A percentile compares a stretch with the other conserved stretches of the same genome.
Conservation (phyloP, 768 basidiomycete genomes). For the Russula olivacea region DNA sequence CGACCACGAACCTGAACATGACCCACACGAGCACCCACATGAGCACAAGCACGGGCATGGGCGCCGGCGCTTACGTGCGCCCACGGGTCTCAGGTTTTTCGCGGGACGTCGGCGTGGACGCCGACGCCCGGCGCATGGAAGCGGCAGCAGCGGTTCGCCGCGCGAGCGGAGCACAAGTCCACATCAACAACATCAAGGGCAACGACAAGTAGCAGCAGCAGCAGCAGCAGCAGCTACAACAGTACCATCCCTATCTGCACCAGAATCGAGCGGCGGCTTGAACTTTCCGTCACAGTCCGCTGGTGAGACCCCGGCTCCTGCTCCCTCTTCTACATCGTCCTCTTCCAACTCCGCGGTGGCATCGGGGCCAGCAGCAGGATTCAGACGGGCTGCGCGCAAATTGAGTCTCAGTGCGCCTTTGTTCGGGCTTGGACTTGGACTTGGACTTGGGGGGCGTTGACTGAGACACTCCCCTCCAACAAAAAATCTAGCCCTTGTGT, state of each 20-base stretch:
- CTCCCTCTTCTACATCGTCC: background rate
- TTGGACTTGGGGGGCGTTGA: background rate
- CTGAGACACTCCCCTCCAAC: no score
- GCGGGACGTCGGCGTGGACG: conserved; percentile 8
- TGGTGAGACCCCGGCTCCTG: background rate
- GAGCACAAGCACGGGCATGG: background rate
- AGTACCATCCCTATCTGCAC: background rate
- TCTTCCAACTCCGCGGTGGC: conserved; percentile 29
- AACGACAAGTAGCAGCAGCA: background rate
- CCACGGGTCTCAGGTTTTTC: background rate
- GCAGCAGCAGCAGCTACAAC: background rate
- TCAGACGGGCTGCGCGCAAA: conserved; percentile 38
- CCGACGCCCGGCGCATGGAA: conserved; percentile 18
- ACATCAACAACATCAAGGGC: background rate
- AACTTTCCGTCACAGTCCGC: background rate
- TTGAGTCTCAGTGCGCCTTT: conserved; percentile 61
- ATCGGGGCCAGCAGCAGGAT: conserved; percentile 31
- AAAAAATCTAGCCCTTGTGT: background rate
- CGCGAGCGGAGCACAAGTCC: conserved; percentile 7
- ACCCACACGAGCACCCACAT: background rate
- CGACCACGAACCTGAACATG: background rate
- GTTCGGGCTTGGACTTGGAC: conserved; percentile 41
- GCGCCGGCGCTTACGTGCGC: background rate
- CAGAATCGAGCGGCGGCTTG: background rate
- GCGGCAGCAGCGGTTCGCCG: conserved; percentile 4